Evolutionary conservation across 2,329 filamentous ascomycete species (phyloP).

Genomic region (Grosmannia clavigera): DNA sequence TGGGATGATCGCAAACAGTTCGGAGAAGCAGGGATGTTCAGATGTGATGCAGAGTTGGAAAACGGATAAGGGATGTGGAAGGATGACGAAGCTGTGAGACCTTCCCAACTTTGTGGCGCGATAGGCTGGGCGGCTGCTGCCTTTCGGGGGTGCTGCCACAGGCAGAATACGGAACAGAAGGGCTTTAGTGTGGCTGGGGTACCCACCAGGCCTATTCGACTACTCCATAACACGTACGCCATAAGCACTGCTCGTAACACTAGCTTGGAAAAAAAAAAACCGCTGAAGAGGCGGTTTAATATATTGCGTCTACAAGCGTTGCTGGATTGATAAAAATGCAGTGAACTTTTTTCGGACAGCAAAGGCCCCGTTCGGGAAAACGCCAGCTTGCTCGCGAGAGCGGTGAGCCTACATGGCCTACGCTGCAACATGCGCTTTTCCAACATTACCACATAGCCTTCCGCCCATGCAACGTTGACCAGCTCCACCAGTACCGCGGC

Average conservation of each 20-base stretch:
- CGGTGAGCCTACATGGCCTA: too few relatives aligned
- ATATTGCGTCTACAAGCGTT: too few relatives aligned
- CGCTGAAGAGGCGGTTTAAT: too few relatives aligned
- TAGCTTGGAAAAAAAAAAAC: too few relatives aligned
- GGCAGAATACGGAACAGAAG: not conserved
- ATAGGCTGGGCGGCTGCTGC: not conserved
- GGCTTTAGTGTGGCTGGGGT: not conserved
- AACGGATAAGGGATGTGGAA: not conserved
- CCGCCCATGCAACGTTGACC: not conserved
- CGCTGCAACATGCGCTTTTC: not conserved
- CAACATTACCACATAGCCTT: not conserved
- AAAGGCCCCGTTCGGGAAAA: not conserved
- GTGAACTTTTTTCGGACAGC: not conserved
- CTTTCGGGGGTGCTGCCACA: not conserved
- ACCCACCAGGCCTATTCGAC: not conserved
- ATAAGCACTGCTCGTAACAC: too few relatives aligned
- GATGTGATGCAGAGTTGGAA: not conserved
- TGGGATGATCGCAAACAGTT: not conserved
- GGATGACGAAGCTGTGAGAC: slow-evolving; percentile 12
- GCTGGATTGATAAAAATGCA: not conserved
- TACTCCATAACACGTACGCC: too few relatives aligned
- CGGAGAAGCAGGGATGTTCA: not conserved
- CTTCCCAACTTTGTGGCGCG: not conserved
- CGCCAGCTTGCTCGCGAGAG: not conserved
- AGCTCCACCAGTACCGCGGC: too few relatives aligned